A percentile compares a stretch with the other conserved stretches of the same genome.
Evolutionary conservation across 495 filamentous ascomycete species (phyloP).

Genomic region (Bacidia gigantensis): DNA sequence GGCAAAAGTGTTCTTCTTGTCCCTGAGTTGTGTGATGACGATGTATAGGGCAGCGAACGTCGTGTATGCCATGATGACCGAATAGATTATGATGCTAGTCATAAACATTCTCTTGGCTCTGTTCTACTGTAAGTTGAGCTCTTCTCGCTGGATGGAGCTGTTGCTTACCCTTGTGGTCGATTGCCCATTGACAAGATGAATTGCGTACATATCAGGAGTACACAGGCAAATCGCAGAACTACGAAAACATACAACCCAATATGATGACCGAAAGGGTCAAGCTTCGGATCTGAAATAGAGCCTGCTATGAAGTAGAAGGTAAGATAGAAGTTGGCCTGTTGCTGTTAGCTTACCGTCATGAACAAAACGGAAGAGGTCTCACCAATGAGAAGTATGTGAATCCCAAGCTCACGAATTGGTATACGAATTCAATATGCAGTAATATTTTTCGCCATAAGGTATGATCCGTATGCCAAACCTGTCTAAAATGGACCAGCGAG

Average conservation of each 20-base stretch:
- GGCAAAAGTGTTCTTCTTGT: constrained; percentile 33
- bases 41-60: constrained; percentile 79
- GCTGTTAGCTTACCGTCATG: background rate
- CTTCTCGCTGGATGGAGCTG: constrained; percentile 3
- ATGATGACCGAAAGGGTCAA: constrained; percentile 83
- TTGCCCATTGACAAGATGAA: constrained; percentile 99
- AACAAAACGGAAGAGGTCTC: constrained; percentile 16
- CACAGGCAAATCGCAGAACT: constrained; percentile 68
- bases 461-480: constrained; percentile 92
- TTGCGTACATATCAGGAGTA: constrained; percentile 81
- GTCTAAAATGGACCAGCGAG: constrained; percentile 84
- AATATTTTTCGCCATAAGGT: constrained; percentile 77
- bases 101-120: constrained; percentile 83
- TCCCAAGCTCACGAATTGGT: constrained; percentile 77
- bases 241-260: constrained; percentile 76
- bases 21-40: constrained; percentile 61
- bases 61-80: constrained; percentile 92
- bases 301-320: constrained; percentile 98
- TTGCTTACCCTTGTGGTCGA: constrained; percentile 70
- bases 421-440: constrained; percentile 89
- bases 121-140: constrained; percentile 2
- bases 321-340: constrained; percentile 88
- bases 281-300: constrained; percentile 62
- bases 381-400: constrained; percentile 96
- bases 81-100: constrained; percentile 71